Percentiles rank a stretch among this genome's conserved stretches.
Conservation (phyloP, 306 rosid species). For the Vigna nakashimae region DNA sequence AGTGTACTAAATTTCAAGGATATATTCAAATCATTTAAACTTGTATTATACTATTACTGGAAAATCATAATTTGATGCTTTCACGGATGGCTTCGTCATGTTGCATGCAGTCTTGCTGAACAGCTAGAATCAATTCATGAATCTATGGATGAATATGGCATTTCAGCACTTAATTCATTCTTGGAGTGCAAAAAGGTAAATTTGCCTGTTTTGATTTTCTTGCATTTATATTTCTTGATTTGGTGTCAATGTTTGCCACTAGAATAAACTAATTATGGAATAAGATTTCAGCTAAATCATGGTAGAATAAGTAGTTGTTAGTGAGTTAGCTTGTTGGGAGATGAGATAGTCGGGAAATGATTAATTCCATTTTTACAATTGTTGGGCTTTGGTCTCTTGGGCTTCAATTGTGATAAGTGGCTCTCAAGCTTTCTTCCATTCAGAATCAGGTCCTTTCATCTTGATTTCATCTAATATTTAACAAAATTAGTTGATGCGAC, state of each 20-base stretch:
- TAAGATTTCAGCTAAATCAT: slow-evolving; percentile 1
- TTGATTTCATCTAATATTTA: background rate
- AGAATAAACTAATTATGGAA: slow-evolving; percentile 23
- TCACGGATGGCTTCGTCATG: slow-evolving; percentile 43
- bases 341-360: background rate
- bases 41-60: slow-evolving; percentile 34
- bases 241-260: slow-evolving; percentile 26
- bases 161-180: slow-evolving; percentile 67
- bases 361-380: background rate
- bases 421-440: background rate
- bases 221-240: slow-evolving; percentile 31
- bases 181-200: slow-evolving; percentile 85
- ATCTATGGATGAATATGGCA: slow-evolving; percentile 70
- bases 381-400: background rate
- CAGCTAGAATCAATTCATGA: slow-evolving; percentile 83
- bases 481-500: background rate
- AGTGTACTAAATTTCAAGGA: slow-evolving; percentile 25
- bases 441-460: background rate
- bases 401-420: background rate
- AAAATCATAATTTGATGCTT: slow-evolving; percentile 33
- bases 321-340: background rate
- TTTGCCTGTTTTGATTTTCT: slow-evolving; percentile 31
- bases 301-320: background rate
- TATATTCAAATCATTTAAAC: slow-evolving; percentile 38
- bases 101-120: slow-evolving; percentile 90